phyloP scores from a whole-genome alignment of 257 asterid species.

The Solanum arcanum region DNA sequence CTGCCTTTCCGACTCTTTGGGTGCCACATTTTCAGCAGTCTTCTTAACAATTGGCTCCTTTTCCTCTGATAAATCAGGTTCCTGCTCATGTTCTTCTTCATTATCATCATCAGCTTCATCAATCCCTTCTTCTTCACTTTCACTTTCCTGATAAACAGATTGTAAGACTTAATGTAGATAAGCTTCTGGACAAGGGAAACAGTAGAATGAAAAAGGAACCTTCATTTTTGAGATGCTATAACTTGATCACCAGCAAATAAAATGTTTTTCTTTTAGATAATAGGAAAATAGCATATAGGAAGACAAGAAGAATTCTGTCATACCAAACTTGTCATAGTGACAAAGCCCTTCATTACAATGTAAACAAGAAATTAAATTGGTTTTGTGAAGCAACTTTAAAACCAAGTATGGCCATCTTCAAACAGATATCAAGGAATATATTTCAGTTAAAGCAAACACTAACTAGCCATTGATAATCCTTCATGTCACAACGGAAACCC shows the following conservation, averaged over 20 bases:
- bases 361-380: neutral
- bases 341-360: neutral
- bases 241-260: neutral
- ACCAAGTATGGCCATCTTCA: neutral
- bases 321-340: neutral
- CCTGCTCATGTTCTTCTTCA: constrained; percentile 73
- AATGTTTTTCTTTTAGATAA: neutral
- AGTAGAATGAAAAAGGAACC: neutral
- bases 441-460: neutral
- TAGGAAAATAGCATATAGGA: neutral
- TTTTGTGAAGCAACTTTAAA: neutral
- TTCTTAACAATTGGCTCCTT: constrained; percentile 27
- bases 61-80: constrained; percentile 42
- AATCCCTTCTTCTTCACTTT: constrained; percentile 32
- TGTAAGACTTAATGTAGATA: neutral
- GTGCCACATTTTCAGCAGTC: constrained; percentile 43
- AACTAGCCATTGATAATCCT: neutral
- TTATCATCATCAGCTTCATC: constrained; percentile 48
- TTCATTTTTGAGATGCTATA: neutral
- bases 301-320: neutral
- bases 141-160: constrained; percentile 25
- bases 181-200: neutral
- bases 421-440: neutral
- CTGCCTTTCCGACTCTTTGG: constrained; percentile 81
- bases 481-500: neutral